Evolutionary conservation across 306 rosid species (phyloP).

Genomic region (Comarum palustre): DNA sequence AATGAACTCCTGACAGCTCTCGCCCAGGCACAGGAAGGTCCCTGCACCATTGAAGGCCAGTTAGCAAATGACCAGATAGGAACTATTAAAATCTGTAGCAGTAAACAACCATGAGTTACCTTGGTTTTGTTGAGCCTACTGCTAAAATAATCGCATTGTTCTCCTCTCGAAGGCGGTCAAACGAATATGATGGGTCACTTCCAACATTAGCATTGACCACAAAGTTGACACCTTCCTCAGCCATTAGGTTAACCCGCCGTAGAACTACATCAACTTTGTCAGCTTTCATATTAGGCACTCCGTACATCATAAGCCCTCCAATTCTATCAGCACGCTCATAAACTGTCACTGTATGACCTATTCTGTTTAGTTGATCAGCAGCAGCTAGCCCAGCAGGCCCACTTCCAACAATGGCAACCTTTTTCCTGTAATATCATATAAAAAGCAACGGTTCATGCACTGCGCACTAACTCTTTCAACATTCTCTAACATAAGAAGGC

Average conservation of each 20-base stretch:
- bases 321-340: conserved; percentile 59
- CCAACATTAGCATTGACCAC: conserved; percentile 86
- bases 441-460: background rate
- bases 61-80: conserved; percentile 5
- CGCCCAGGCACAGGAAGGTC: conserved; percentile 97
- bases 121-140: conserved; percentile 95
- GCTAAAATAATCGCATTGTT: conserved; percentile 82
- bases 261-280: conserved; percentile 72
- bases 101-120: conserved; percentile 40
- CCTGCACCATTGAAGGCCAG: conserved; percentile 38
- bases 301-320: conserved; percentile 99
- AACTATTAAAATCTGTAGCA: background rate
- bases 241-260: conserved; percentile 88
- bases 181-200: conserved; percentile 63
- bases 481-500: background rate
- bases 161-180: conserved; percentile 64
- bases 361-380: conserved; percentile 91
- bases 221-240: conserved; percentile 74
- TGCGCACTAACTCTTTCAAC: background rate
- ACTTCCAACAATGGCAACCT: conserved; percentile 89
- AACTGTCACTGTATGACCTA: conserved; percentile 76
- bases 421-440: conserved; percentile 48
- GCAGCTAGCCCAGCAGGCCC: conserved; percentile 98
- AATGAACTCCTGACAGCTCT: conserved; percentile 83
- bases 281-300: conserved; percentile 98